phyloP scores from a whole-genome alignment of 2,329 filamentous ascomycete genomes.

The Ceratocystis albifundus region DNA sequence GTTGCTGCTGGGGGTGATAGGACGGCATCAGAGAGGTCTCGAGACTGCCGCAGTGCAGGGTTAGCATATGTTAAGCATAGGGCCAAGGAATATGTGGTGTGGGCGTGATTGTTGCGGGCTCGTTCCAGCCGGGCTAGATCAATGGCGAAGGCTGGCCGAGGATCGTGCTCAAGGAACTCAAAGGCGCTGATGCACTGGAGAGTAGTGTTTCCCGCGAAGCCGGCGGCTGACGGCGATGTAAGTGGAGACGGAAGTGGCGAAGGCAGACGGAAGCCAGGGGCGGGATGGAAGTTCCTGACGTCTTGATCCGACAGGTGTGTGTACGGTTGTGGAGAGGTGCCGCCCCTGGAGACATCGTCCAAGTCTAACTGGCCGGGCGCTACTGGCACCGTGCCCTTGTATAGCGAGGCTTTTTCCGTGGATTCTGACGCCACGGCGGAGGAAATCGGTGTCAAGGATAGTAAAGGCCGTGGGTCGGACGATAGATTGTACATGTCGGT shows the following conservation, averaged over 20 bases:
- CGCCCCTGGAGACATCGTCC: not conserved
- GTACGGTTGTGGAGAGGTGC: not conserved
- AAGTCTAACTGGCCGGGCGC: not conserved
- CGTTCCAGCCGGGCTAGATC: constrained; percentile 44
- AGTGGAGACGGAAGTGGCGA: not conserved
- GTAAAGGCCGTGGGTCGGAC: not conserved
- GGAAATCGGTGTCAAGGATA: not conserved
- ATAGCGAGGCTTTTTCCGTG: not conserved
- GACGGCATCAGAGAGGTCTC: constrained; percentile 34
- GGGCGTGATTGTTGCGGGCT: constrained; percentile 39
- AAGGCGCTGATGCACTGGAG: constrained; percentile 54
- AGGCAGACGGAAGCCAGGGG: not conserved
- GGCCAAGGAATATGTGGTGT: constrained; percentile 34
- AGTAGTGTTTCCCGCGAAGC: not conserved
- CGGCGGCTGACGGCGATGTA: not conserved
- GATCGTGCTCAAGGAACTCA: constrained; percentile 65
- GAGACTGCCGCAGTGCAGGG: constrained; percentile 44
- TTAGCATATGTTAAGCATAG: constrained; percentile 59
- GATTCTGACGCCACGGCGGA: not conserved
- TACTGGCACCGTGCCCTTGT: not conserved
- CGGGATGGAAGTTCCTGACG: not conserved
- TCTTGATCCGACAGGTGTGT: not conserved
- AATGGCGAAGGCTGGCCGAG: constrained; percentile 63
- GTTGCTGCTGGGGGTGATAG: not conserved
- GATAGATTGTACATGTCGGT: not conserved